Evolutionary conservation across 768 basidiomycete species (phyloP), one percentile per base, ranked within the genome.

Genomic region (Suillus subaureus): DNA sequence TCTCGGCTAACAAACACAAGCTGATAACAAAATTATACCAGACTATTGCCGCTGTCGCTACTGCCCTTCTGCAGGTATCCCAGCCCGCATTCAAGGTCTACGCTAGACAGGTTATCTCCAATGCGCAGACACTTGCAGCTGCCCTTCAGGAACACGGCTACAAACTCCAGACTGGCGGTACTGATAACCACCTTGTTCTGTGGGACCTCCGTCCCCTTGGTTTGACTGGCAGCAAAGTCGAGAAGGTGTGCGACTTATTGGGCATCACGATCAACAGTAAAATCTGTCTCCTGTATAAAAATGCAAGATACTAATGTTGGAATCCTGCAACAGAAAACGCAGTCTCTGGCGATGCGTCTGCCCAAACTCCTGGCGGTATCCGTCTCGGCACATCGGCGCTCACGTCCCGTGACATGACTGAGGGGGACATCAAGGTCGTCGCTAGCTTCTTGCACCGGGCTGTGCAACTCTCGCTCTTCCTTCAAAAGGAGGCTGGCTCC

Each of bases 131-230:
- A 40, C 86, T 99, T 65, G 94, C 88, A 35, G 78, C 82, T 18
- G 81, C 85, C 68, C 90, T 99, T 66, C 79, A 87, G 67, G 82
- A 82, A 66, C 84, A 92, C 74, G 93, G 93, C 54, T 99, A 99
- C 87, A 94, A 91, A 81, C 92, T 99, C 69, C 96, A 98, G 83
- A 99, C 97, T 16, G 89, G 86, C 64, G 97, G 97, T 66, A 96
- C 96, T 21, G 97, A 99, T 78, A 99, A 94, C 84, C 97, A 99
- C 79, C 89, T 99, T 69, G 90, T 99, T 58, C 91, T 99, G 58
- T 98, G 96, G 97, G 97, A 99, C 74, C 87, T 98, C 67, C 88
- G 97, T 42, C 97, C 97, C 37, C 84, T 97, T 68, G 92, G 94
- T 58, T 82, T 99, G 75, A 98, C 97, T n/a, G 97, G 97, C 60